phyloP scores from a whole-genome alignment of 1,284 basidiomycete genomes.

The Cutaneotrichosporon dermatis region DNA sequence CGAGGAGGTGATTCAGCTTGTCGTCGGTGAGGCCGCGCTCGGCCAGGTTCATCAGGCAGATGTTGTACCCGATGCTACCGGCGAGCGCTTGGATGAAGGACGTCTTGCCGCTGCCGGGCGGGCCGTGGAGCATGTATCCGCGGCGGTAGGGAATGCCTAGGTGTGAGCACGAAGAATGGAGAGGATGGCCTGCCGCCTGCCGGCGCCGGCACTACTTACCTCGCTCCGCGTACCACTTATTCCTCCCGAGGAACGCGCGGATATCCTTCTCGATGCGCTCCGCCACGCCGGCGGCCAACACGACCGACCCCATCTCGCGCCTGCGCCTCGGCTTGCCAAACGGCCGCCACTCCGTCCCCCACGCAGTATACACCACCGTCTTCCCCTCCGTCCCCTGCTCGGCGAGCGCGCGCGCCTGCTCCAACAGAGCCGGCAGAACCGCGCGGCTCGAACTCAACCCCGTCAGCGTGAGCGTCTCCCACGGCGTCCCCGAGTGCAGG shows the following conservation, averaged over 20 bases:
- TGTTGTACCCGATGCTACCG: slow-evolving; percentile 87
- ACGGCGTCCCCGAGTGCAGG: slow-evolving; percentile 83
- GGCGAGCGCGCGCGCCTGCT: slow-evolving; percentile 84
- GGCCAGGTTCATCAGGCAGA: slow-evolving; percentile 92
- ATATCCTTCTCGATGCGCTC: slow-evolving; percentile 78
- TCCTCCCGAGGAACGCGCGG: slow-evolving; percentile 72
- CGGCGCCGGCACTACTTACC: slow-evolving; percentile 54
- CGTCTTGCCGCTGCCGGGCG: slow-evolving; percentile 96
- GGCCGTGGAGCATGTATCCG: slow-evolving; percentile 91
- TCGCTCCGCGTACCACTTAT: slow-evolving; percentile 94
- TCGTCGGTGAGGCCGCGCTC: slow-evolving; percentile 96
- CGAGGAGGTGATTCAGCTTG: slow-evolving; percentile 88
- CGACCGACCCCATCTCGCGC: slow-evolving; percentile 84
- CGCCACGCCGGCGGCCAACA: slow-evolving; percentile 74
- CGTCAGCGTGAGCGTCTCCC: slow-evolving; percentile 96
- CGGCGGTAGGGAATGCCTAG: slow-evolving; percentile 95
- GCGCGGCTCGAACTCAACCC: slow-evolving; percentile 78
- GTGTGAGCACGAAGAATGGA: not conserved
- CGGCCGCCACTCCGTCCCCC: slow-evolving; percentile 93
- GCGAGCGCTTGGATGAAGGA: slow-evolving; percentile 98
- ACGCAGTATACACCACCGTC: slow-evolving; percentile 92
- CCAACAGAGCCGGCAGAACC: slow-evolving; percentile 74
- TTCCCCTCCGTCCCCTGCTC: slow-evolving; percentile 85
- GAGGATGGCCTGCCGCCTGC: not conserved
- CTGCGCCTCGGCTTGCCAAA: slow-evolving; percentile 90